Evolutionary conservation across 2,329 filamentous ascomycete species (phyloP).

Genomic region (Pestalotiopsis fici): DNA sequence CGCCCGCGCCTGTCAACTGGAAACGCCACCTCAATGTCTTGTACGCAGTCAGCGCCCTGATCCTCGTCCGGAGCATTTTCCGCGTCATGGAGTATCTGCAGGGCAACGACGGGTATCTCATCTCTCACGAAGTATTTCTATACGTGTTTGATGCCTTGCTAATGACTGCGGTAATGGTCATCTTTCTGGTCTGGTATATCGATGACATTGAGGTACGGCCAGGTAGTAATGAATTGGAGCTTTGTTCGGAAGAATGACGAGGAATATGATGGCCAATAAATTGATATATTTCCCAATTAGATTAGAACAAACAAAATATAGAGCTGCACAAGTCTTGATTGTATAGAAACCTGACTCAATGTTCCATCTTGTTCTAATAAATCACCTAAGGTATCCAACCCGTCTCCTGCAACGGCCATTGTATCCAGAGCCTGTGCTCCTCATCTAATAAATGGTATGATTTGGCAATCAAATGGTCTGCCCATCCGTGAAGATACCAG

Average conservation of each 20-base stretch:
- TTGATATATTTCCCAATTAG: not conserved
- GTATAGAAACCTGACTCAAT: no score
- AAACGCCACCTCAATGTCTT: conserved; percentile 38
- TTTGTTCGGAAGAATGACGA: not conserved
- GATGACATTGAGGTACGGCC: not conserved
- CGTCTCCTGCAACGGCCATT: conserved; percentile 19
- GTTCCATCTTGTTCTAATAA: no score
- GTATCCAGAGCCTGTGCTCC: conserved; percentile 17
- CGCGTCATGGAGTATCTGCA: conserved; percentile 47
- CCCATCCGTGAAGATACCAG: conserved; percentile 21
- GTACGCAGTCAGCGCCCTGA: conserved; percentile 42
- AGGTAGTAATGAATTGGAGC: not conserved
- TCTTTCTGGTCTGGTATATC: conserved; percentile 32
- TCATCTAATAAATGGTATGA: conserved; percentile 16
- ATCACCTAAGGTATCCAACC: conserved; percentile 21
- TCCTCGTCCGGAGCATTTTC: conserved; percentile 46
- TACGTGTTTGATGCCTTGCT: conserved; percentile 40
- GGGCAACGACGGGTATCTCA: conserved; percentile 41
- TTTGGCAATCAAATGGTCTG: conserved; percentile 14
- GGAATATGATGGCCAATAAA: not conserved
- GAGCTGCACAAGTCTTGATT: no score
- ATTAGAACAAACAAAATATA: not conserved
- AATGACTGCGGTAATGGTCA: conserved; percentile 38
- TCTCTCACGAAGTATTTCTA: conserved; percentile 40
- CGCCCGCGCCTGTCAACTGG: conserved; percentile 20